Conservation (phyloP, 768 basidiomycete genomes). For the Lactarius indigo region DNA sequence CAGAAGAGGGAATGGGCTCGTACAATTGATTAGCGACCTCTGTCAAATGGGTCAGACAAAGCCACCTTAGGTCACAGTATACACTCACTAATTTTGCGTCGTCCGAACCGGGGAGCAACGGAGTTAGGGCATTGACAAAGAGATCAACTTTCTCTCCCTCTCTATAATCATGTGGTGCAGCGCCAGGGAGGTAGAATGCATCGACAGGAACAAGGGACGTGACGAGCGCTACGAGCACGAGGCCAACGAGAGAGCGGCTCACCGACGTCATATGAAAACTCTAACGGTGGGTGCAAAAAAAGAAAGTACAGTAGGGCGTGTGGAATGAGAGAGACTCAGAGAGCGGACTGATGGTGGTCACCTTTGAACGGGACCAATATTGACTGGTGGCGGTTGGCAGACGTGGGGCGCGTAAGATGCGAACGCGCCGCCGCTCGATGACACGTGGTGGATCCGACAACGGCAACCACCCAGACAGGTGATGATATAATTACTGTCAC, state of each 20-base stretch:
- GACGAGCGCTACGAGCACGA: slow-evolving; percentile 27
- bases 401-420: neutral
- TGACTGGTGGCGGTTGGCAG: neutral
- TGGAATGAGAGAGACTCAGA: neutral
- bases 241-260: slow-evolving; percentile 25
- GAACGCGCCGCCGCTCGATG: neutral
- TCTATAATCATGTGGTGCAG: slow-evolving; percentile 82
- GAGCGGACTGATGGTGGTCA: neutral
- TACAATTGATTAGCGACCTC: slow-evolving; percentile 93
- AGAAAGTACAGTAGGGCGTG: neutral
- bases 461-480: neutral
- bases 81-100: slow-evolving; percentile 69
- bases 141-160: slow-evolving; percentile 72
- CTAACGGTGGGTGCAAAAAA: neutral
- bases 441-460: neutral
- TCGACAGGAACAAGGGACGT: slow-evolving; percentile 25
- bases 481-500: neutral
- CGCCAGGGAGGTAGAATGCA: slow-evolving; percentile 90
- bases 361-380: neutral
- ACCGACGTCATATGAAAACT: slow-evolving; percentile 17
- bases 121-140: slow-evolving; percentile 86
- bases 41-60: slow-evolving; percentile 31
- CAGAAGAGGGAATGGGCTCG: slow-evolving; percentile 25
- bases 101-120: slow-evolving; percentile 66
- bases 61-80: neutral